Base-by-base conservation (phyloP, 768 basidiomycete species). In the Phaeotremella fagi region DNA sequence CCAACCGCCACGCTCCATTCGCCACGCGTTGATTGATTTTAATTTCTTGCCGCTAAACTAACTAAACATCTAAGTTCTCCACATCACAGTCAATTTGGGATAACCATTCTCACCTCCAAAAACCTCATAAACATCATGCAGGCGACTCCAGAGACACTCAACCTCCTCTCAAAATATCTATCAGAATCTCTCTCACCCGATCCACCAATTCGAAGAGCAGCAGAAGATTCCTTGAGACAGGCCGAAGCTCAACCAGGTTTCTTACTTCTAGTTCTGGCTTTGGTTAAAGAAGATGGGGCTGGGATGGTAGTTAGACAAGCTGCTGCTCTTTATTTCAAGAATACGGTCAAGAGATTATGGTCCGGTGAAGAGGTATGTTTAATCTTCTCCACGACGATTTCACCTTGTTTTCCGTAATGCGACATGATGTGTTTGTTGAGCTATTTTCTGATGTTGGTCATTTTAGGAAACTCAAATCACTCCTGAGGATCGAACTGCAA, bases 281-380 rank as follows among this genome's bases (percentile, higher is more conserved):
- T 97, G 58, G 83, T 90, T 57, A 82, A 90, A 57, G 80, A 87
- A 57, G 74, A 76, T 27, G 55, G 57, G 5, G 59, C 58, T 4
- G 72, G 81, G 11, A 82, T 83, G 63, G 77, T 87, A 0, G 81
- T 87, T 27, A 78, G 91, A 66, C 83, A 94, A 50, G 83, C 90
- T 1, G 92, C 84, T 1, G 85, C 87, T 47, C 85, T 97, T 28
- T 91, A 87, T 76, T 84, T 95, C 61, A 98, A 97, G 78, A 95
- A 98, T 70, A 80, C 85, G 41, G 81, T 90, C 54, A 90, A 87
- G 73, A 79, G 82, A 24, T 81, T 85, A 76, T 97, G 92, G 91
- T 85, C 84, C 37, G 63, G 61, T 25, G 68, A 69, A 15, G 89
- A 91, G 79, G 90, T 88, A 41, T 24, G 81, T 77, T 52, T 52